phyloP scores from a whole-genome alignment of 2,329 filamentous ascomycete genomes.

The Fusarium odoratissimum region DNA sequence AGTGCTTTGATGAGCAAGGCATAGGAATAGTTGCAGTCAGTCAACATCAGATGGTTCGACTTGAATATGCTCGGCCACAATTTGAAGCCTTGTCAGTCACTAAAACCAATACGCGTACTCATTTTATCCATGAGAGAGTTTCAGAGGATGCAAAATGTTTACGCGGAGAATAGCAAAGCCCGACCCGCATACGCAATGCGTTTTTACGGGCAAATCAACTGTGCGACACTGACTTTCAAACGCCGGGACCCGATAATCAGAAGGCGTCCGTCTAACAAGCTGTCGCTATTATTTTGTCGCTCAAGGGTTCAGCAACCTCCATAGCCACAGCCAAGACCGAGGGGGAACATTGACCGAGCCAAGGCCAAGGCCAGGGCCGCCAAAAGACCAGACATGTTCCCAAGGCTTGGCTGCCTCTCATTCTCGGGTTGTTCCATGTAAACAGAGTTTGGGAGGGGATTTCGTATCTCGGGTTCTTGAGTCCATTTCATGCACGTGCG shows the following conservation, averaged over 20 bases:
- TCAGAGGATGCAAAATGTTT: neutral
- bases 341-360: slow-evolving; percentile 1
- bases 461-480: slow-evolving; percentile 42
- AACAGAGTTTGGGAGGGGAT: slow-evolving; percentile 28
- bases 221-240: slow-evolving; percentile 1
- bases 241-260: slow-evolving; percentile 23
- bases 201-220: slow-evolving; percentile 5
- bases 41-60: neutral
- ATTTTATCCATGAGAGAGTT: neutral
- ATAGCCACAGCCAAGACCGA: slow-evolving; percentile 2
- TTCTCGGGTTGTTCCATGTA: neutral
- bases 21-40: neutral
- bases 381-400: neutral
- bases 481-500: slow-evolving; percentile 22
- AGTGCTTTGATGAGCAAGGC: slow-evolving; percentile 1
- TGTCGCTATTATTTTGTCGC: slow-evolving; percentile 32
- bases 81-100: slow-evolving; percentile 1
- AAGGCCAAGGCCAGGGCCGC: neutral
- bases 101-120: slow-evolving; percentile 26
- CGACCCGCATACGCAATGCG: slow-evolving; percentile 12
- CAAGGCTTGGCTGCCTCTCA: slow-evolving; percentile 15
- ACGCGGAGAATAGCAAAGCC: slow-evolving; percentile 24
- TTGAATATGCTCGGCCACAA: neutral
- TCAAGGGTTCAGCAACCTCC: slow-evolving; percentile 19
- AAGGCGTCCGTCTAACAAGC: slow-evolving; percentile 26